Base-by-base conservation (phyloP, 176 grass and related monocot species). In the Rhynchospora breviuscula region DNA sequence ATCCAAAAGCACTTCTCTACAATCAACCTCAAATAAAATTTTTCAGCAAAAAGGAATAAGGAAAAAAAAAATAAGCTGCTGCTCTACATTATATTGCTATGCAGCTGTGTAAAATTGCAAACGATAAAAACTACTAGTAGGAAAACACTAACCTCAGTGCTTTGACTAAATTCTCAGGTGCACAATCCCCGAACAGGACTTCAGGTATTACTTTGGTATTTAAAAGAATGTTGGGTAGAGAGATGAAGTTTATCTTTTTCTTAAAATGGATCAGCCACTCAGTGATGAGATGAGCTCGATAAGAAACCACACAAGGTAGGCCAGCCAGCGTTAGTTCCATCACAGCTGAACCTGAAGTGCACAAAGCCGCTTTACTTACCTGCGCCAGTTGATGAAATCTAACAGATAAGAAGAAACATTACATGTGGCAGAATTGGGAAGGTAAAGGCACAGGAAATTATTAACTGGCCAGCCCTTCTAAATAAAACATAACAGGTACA, bases 151-250 rank as follows among this genome's bases (percentile, higher is more conserved):
- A 95, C 93, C 93, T 93, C 33, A 98, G 65, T 71, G 86, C 78
- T 85, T 84, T 74, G 44, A 85, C 84, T 65, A 98, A 68, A 64
- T 91, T 98, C 46, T 84, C 74, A 80, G 83, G 70, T 57, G 91
- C 94, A 57, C 92, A 98, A 54, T 85, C 25, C 17, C 40, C 59
- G 78, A 98, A 98, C 77, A 98, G 96, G 79, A 98, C 79, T 90
- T 95, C 96, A 26, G 96, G 96, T 65, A 98, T 80, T 86, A 90
- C 44, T 0, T 86, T 65, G 79, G 91, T 90, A 87, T 89, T 89
- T 79, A 98, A 90, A 75, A 98, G 89, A 86, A 95, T 98, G 80
- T 98, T 98, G 15, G 93, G 96, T 35, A 98, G 86, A 82, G 91
- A 93, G 83, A 98, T 98, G 85, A 85, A 95, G 7, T 98, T 84